Base-by-base conservation (phyloP, 495 filamentous ascomycete species). In the Hypoxylon intermedium region DNA sequence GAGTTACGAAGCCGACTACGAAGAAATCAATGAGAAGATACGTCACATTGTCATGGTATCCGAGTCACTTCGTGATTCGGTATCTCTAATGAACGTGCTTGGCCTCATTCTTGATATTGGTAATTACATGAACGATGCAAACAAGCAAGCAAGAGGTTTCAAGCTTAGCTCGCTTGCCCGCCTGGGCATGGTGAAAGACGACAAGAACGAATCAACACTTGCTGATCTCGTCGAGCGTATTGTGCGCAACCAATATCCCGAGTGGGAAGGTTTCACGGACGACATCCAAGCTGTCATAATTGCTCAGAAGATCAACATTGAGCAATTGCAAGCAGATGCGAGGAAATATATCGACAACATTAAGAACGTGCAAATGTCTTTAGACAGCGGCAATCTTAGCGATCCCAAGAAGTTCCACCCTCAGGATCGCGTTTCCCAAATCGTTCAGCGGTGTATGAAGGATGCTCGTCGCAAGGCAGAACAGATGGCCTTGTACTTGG, bases 121-220 rank as follows among this genome's bases (percentile, higher is more conserved):
- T 69, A 98, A 98, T 70, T 98, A 94, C 81, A 98, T 98, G 94
- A 98, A 98, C 77, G 94, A 98, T 67, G 87, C 92, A 42, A 97
- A 96, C 74, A 98, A 98, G 75, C 95, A 98, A 74, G 94, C 95
- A 1, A 90, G 88, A 59, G 94, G 94, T 42, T 98, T 98, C 87
- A 98, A 98, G 75, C 84, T 98, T 19, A 92, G 92, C 64, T 96
- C 94, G 0, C 87, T 98, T n/a, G 89, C 90, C 31, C 85, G 94
- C 19, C 79, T 98, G 26, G 94, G 89, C 21, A 98, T 98, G 91
- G 90, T 98, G 53, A 98, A 98, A 75, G 94, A 98, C 65, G 92
- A 96, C 77, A 97, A 97, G 84, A 98, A 98, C 68, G 89, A 98
- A 72, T 91, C 90, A 3, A 97, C 90, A 1, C 93, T 98, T 70